Conservation (phyloP, 2,329 filamentous ascomycete species). For the Microsporum ferrugineum region DNA sequence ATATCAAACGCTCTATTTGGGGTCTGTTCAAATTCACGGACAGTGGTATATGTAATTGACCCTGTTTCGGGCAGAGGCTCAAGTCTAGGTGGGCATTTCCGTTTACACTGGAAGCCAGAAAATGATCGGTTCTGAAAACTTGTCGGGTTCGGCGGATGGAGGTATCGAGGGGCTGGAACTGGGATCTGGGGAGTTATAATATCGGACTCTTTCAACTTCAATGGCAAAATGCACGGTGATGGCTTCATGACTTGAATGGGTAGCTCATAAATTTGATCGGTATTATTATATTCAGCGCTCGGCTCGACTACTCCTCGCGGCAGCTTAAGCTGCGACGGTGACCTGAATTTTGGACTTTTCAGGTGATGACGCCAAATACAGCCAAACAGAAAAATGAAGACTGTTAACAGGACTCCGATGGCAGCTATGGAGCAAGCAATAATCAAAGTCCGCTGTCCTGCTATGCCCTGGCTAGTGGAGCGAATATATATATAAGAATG, state of each 20-base stretch:
- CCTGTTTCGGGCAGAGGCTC: neutral
- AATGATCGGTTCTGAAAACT: neutral
- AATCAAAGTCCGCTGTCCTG: neutral
- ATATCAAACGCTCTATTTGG: neutral
- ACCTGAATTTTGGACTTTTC: neutral
- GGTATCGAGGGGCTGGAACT: neutral
- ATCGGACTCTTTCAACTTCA: neutral
- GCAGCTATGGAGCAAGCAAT: neutral
- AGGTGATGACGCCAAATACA: neutral
- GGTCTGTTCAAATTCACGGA: neutral
- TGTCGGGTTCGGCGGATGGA: neutral
- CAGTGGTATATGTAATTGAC: neutral
- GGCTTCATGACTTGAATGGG: neutral
- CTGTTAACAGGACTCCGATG: neutral
- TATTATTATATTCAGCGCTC: neutral
- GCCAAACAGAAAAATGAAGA: neutral
- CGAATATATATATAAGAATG: neutral
- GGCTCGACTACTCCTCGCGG: neutral
- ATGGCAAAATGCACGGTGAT: neutral
- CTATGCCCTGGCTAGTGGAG: neutral
- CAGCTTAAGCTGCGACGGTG: neutral
- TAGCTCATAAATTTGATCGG: neutral
- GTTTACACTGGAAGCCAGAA: neutral
- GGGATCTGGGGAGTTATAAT: no score
- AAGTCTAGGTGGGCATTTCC: neutral